Base-by-base conservation (phyloP, 768 basidiomycete species). In the Boletus barrowsii region DNA sequence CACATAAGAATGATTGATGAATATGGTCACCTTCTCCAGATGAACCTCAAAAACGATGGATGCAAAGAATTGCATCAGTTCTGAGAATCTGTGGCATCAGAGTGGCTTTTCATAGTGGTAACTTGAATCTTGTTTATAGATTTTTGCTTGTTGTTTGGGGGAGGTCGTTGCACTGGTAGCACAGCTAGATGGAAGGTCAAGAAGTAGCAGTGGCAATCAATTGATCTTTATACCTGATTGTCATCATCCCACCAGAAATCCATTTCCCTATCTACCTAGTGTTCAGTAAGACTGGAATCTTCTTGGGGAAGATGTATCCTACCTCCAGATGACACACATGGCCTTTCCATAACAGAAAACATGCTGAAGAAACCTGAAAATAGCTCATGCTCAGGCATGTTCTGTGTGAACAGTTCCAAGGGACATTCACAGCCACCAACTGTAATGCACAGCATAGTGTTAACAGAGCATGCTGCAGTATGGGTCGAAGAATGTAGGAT, bases 31-130 rank as follows among this genome's bases (percentile, higher is more conserved):
- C 66, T 85, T 77, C 14, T 75, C 74, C 8, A 98, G 78, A 56
- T 84, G 78, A 3, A 79, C 74, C 87, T 96, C 97, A 73, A 98
- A 98, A 0, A 93, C 93, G 47, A 98, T 84, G 1, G 89, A 90
- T 6, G 93, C 79, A 20, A 98, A 78, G 69, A 98, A 97, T 18
- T 89, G 83, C n/a, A 88, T 83, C 56, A 98, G 84, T 58, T 96
- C 91, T 53, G 91, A 88, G 6, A 87, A 77, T 26, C 81, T 29
- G 76, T 1, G 90, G 91, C 47, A 94, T 84, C 0, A 89, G 81
- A 2, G 77, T 73, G 3, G 85, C 81, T 62, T 94, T 88, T 40
- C 95, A 80, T 1, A 96, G 78, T 5, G 77, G 75, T 87, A 98
- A 90, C 53, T 87, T 81, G 68, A 98, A 95, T 0, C 85, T 79